Percentiles rank a stretch among this genome's conserved stretches.
Conservation (phyloP, 257 asterid species). For the Euphrasia confusa region DNA sequence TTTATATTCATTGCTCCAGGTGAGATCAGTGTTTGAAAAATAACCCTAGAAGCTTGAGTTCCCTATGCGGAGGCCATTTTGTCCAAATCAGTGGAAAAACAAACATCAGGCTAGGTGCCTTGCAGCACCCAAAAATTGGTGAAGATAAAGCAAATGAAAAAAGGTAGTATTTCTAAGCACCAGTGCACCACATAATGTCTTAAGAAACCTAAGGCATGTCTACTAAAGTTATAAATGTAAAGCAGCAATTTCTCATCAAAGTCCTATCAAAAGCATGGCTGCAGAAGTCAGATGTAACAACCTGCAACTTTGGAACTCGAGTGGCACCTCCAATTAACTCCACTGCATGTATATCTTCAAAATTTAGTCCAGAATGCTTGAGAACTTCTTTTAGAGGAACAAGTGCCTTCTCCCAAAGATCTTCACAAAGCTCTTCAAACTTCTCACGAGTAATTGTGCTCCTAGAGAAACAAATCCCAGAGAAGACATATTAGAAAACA, state of each 20-base stretch:
- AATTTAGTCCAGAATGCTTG: conserved; percentile 62
- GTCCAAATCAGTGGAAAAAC: too few relatives aligned
- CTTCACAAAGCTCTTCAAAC: conserved; percentile 91
- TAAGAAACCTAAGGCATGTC: conserved; percentile 12
- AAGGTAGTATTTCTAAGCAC: too few relatives aligned
- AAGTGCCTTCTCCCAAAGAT: conserved; percentile 87
- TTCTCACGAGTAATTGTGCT: conserved; percentile 93
- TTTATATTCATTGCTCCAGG: conserved; percentile 11
- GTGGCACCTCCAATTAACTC: conserved; percentile 99
- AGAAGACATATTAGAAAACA: conserved; percentile 7
- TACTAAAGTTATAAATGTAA: neutral
- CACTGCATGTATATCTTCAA: conserved; percentile 79
- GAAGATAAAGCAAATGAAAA: too few relatives aligned
- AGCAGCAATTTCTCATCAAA: neutral
- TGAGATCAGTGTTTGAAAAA: neutral
- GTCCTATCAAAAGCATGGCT: conserved; percentile 2
- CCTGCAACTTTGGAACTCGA: conserved; percentile 98
- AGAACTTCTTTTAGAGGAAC: conserved; percentile 76
- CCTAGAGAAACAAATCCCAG: conserved; percentile 38
- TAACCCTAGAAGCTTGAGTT: too few relatives aligned
- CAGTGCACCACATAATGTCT: neutral
- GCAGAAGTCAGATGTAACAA: conserved; percentile 24
- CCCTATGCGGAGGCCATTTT: too few relatives aligned
- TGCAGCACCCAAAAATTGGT: too few relatives aligned
- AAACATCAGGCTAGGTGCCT: too few relatives aligned